Evolutionary conservation across 2,329 filamentous ascomycete genomes (phyloP).

Genomic region (Aureobasidium sp.): DNA sequence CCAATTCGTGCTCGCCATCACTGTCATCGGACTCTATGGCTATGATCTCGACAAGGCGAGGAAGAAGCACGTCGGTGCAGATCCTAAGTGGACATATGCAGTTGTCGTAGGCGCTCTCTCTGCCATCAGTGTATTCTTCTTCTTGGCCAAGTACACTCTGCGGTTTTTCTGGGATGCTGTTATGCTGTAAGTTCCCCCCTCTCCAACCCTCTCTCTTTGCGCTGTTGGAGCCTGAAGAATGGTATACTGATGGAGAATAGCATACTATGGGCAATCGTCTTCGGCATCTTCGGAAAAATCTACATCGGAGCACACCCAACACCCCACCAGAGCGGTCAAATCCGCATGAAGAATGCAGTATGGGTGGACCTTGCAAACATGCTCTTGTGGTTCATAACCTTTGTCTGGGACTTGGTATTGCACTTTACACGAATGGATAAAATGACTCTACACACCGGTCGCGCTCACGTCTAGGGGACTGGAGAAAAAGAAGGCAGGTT

Average conservation of each 20-base stretch:
- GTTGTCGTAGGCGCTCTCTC: slow-evolving; percentile 59
- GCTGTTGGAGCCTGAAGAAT: background rate
- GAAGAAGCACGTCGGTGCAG: slow-evolving; percentile 41
- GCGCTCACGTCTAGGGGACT: background rate
- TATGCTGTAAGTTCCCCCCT: slow-evolving; percentile 42
- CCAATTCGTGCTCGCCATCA: slow-evolving; percentile 67
- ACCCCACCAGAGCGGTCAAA: slow-evolving; percentile 47
- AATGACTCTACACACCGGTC: slow-evolving; percentile 42
- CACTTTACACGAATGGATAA: slow-evolving; percentile 51
- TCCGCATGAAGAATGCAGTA: slow-evolving; percentile 77
- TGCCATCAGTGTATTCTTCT: slow-evolving; percentile 52
- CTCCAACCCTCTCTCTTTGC: background rate
- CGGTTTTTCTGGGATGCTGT: slow-evolving; percentile 63
- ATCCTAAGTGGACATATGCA: slow-evolving; percentile 74
- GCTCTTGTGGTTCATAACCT: slow-evolving; percentile 64
- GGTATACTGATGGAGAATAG: slow-evolving; percentile 14
- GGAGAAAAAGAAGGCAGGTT: background rate
- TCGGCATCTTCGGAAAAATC: slow-evolving; percentile 75
- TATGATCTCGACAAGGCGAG: slow-evolving; percentile 53
- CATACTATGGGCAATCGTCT: slow-evolving; percentile 71
- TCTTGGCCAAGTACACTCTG: slow-evolving; percentile 46
- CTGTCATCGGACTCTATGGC: slow-evolving; percentile 72
- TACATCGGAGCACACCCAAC: slow-evolving; percentile 60
- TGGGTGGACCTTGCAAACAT: slow-evolving; percentile 57
- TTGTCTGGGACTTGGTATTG: slow-evolving; percentile 46